These are phyloP conservation scores for Calonectria pseudoturangicola DNA, from an alignment of 2,329 filamentous ascomycete species.

Conservation along the genomic window DNA sequence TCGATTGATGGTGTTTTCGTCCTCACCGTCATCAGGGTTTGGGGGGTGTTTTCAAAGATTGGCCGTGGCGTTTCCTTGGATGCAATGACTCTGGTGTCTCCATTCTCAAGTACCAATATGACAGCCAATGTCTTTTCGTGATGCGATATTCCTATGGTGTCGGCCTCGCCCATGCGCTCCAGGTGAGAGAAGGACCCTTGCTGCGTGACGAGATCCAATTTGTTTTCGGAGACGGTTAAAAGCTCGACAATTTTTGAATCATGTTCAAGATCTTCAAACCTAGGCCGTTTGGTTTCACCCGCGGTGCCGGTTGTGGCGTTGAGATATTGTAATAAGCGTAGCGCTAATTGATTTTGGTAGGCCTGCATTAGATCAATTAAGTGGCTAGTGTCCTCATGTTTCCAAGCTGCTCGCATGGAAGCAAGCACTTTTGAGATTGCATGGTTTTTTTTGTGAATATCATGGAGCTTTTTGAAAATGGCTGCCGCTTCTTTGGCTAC, in stretches of 20 bases:
- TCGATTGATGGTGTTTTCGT: background rate
- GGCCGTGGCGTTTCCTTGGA: background rate
- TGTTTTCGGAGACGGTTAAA: constrained; percentile 9
- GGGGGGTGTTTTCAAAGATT: background rate
- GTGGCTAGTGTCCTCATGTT: constrained; percentile 8
- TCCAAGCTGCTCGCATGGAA: constrained; percentile 9
- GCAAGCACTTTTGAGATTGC: background rate
- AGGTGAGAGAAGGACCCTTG: background rate
- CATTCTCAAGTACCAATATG: background rate
- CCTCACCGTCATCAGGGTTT: background rate
- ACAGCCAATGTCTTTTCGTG: constrained; percentile 7
- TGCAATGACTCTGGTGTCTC: background rate
- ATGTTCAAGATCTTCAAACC: background rate
- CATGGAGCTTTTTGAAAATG: constrained; percentile 8
- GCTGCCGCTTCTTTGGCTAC: background rate
- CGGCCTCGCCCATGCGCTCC: background rate
- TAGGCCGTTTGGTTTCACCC: background rate
- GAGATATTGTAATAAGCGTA: background rate
- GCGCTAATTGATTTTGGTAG: constrained; percentile 9
- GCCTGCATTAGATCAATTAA: background rate
- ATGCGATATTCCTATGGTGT: background rate
- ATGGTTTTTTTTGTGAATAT: background rate
- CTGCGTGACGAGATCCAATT: background rate
- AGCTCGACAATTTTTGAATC: constrained; percentile 4
- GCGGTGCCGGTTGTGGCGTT: background rate